Base-by-base conservation (phyloP, 176 grass and related monocot species). In the Pontederia crassipes region DNA sequence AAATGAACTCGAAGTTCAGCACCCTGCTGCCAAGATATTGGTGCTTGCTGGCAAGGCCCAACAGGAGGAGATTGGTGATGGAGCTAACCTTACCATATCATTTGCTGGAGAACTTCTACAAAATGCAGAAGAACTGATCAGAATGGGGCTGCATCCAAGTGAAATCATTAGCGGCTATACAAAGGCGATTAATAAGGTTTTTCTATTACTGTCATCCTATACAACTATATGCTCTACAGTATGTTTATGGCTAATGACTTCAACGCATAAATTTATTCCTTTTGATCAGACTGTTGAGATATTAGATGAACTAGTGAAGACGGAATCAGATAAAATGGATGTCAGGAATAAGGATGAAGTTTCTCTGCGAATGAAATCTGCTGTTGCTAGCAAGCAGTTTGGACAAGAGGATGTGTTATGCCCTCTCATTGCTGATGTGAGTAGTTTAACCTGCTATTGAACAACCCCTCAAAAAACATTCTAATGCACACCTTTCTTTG, bases 161-260 rank as follows among this genome's bases (percentile, higher is more conserved):
- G 93, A 91, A 66, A 97, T 97, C 67, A 92, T 98, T 15, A 88
- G 81, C 72, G 87, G 93, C 49, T 91, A 97, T 76, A 91, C 68
- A 45, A 91, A 97, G 58, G 76, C 84, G 62, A 88, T 88, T 35
- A 85, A 80, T 67, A 85, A 88, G 87, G 93, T 97, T 58, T 55
- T 65, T 49, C 32, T 40, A 4, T 40, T 40, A 40, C 32, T 40
- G 6, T 40, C 6, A 40, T 40, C 20, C 20, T 40, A 40, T 40
- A 40, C 32, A 4, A 4, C 6, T 40, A 40, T 40, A 40, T 4
- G 32, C 6, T 40, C 4, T 40, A 40, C 32, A 40, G 32, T 40
- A 40, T 40, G 32, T 40, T 55, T 69, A 16, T 59, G 18, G 2
- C 32, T 46, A 2, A 40, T 64, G 53, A 26, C 14, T 64, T 48